A percentile compares a stretch with the other conserved stretches of the same genome.
Evolutionary conservation across 1,139 yeast species (phyloP).

Genomic region (Geotrichum cucujoidarum): DNA sequence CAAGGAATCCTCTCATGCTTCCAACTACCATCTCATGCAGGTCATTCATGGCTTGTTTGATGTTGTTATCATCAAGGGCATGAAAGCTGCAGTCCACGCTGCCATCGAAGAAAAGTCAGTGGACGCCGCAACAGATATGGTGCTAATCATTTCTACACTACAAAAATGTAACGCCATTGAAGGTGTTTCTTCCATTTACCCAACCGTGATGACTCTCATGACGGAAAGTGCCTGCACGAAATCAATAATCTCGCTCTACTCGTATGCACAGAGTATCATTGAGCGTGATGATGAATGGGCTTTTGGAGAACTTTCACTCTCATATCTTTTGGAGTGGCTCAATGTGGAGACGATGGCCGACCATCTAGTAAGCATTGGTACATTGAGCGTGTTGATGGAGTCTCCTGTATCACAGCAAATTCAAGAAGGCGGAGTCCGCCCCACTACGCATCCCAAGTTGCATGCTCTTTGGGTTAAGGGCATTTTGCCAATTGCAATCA

Average conservation of each 20-base stretch:
- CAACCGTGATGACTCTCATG: slow-evolving; percentile 50
- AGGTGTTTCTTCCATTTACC: slow-evolving; percentile 47
- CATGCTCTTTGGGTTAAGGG: slow-evolving; percentile 83
- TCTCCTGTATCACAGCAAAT: slow-evolving; percentile 66
- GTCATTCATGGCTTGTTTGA: slow-evolving; percentile 30
- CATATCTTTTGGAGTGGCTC: slow-evolving; percentile 66
- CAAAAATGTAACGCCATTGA: slow-evolving; percentile 53
- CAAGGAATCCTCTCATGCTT: slow-evolving; percentile 1
- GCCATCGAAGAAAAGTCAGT: slow-evolving; percentile 28
- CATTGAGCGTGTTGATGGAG: slow-evolving; percentile 66
- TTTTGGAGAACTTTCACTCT: slow-evolving; percentile 68
- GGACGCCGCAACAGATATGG: slow-evolving; percentile 58
- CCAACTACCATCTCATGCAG: slow-evolving; percentile 24
- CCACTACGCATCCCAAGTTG: slow-evolving; percentile 48
- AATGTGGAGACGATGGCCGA: slow-evolving; percentile 61
- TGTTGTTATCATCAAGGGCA: slow-evolving; percentile 31
- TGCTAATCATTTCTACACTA: slow-evolving; percentile 57
- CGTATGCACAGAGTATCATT: slow-evolving; percentile 49
- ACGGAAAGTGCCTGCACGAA: slow-evolving; percentile 58
- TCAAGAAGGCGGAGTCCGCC: slow-evolving; percentile 58
- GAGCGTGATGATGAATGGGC: slow-evolving; percentile 50
- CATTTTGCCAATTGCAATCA: slow-evolving; percentile 60
- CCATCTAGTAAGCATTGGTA: slow-evolving; percentile 56
- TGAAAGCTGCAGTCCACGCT: slow-evolving; percentile 27
- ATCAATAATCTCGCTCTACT: slow-evolving; percentile 59